Conservation (phyloP, 306 rosid species). For the Dryas drummondii region DNA sequence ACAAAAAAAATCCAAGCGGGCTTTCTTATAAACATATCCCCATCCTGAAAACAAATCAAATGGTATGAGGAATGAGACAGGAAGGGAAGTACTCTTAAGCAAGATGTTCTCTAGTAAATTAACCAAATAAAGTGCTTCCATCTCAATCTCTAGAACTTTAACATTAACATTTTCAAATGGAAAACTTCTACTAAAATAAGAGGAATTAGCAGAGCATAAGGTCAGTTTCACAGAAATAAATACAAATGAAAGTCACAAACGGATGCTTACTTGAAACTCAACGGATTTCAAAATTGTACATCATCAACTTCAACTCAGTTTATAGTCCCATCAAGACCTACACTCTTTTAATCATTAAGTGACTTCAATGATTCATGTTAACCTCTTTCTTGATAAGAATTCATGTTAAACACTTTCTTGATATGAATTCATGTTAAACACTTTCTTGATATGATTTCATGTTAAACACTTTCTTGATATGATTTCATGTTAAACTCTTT, state of each 20-base stretch:
- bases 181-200: too few relatives aligned
- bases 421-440: too few relatives aligned
- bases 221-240: neutral
- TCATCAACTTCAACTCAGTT: neutral
- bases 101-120: too few relatives aligned
- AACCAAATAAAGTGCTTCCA: neutral
- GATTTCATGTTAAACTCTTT: too few relatives aligned
- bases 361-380: neutral
- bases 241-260: neutral
- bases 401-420: neutral
- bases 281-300: neutral
- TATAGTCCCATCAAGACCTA: neutral
- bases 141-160: neutral
- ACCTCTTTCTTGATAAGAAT: too few relatives aligned
- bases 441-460: too few relatives aligned
- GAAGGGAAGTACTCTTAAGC: too few relatives aligned
- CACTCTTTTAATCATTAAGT: neutral
- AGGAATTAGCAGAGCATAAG: neutral
- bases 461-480: too few relatives aligned
- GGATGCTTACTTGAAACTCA: neutral
- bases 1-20: slow-evolving; percentile 91
- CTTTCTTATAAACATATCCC: slow-evolving; percentile 97
- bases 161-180: neutral
- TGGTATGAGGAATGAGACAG: neutral
- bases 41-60: slow-evolving; percentile 52